Percentiles rank a stretch among this genome's conserved stretches.
These are phyloP conservation scores for Kuraishia borneana DNA, from an alignment of 805 yeast species.

Conservation along the genomic window DNA sequence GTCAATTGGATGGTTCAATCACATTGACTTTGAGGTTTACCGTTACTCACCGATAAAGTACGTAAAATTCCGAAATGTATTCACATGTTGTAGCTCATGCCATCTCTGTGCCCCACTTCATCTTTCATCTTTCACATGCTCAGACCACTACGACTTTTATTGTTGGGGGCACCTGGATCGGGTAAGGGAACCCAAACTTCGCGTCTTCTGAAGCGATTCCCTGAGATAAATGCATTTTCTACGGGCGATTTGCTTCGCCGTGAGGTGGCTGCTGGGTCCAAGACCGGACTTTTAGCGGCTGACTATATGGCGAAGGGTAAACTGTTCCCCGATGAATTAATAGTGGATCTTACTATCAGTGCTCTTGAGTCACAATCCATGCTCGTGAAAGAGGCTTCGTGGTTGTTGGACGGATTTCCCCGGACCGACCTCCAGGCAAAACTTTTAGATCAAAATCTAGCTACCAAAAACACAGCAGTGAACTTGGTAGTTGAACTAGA, in stretches of 20 bases:
- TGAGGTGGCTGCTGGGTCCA: slow-evolving; percentile 45
- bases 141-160: slow-evolving; percentile 50
- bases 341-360: slow-evolving; percentile 44
- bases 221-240: slow-evolving; percentile 48
- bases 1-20: no score
- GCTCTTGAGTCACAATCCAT: slow-evolving; percentile 34
- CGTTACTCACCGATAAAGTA: no score
- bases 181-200: slow-evolving; percentile 90
- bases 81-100: no score
- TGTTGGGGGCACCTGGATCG: slow-evolving; percentile 91
- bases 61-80: no score
- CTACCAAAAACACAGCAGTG: slow-evolving; percentile 26
- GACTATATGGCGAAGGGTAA: slow-evolving; percentile 48
- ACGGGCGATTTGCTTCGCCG: slow-evolving; percentile 77
- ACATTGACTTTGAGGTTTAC: no score
- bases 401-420: slow-evolving; percentile 91
- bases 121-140: not conserved
- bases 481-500: slow-evolving; percentile 78
- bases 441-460: slow-evolving; percentile 35
- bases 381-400: slow-evolving; percentile 34
- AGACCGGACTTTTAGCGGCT: slow-evolving; percentile 46
- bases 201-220: slow-evolving; percentile 42
- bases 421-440: slow-evolving; percentile 67
- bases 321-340: slow-evolving; percentile 62
- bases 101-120: no score